Evolutionary conservation across 2,329 filamentous ascomycete species (phyloP).

Genomic region (Cryphonectria parasitica): DNA sequence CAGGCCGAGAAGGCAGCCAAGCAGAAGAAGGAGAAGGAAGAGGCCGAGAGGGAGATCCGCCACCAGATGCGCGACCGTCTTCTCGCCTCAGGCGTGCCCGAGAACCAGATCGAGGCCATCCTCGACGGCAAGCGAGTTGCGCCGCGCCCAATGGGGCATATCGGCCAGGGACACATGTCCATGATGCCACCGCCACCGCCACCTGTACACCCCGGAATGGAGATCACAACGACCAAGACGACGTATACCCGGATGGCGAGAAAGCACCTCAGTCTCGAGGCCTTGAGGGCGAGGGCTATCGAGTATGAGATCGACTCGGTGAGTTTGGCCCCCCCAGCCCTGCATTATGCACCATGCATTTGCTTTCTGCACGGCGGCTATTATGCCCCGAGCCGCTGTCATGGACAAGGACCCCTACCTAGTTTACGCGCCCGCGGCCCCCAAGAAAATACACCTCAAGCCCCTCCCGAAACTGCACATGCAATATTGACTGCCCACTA

Average conservation of each 20-base stretch:
- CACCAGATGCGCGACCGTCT: slow-evolving; percentile 61
- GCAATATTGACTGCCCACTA: neutral
- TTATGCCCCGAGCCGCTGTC: neutral
- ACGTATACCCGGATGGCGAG: slow-evolving; percentile 69
- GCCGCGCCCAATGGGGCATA: slow-evolving; percentile 26
- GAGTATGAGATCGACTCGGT: slow-evolving; percentile 63
- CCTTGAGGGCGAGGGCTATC: slow-evolving; percentile 57
- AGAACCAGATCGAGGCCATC: slow-evolving; percentile 62
- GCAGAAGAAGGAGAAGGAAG: slow-evolving; percentile 53
- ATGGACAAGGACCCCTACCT: neutral
- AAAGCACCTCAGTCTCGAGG: slow-evolving; percentile 65
- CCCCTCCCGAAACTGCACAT: neutral
- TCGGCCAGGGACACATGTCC: neutral
- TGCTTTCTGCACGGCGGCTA: neutral
- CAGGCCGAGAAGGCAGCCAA: slow-evolving; percentile 52
- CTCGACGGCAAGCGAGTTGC: slow-evolving; percentile 58
- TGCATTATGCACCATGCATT: neutral
- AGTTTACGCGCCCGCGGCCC: neutral
- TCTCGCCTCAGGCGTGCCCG: slow-evolving; percentile 60
- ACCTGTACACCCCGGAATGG: neutral
- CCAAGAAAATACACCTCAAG: too few species aligned
- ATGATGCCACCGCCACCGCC: slow-evolving; percentile 6
- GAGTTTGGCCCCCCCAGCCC: slow-evolving; percentile 35
- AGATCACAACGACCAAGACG: slow-evolving; percentile 34
- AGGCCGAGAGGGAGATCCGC: slow-evolving; percentile 58